Conservation (phyloP, 495 filamentous ascomycete genomes). For the Aspergillus steynii region DNA sequence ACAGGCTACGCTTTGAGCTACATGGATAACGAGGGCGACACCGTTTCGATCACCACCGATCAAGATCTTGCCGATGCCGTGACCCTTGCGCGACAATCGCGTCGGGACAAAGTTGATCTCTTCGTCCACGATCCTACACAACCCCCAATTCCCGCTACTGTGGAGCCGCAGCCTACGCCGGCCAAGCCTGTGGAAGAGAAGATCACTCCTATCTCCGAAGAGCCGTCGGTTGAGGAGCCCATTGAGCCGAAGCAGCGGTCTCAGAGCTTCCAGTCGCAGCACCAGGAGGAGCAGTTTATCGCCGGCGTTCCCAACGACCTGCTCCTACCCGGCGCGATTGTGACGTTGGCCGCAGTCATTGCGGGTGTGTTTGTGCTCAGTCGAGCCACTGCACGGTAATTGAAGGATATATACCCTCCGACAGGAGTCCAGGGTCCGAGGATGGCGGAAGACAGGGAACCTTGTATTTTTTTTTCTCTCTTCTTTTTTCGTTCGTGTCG, state of each 20-base stretch:
- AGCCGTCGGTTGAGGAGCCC: constrained; percentile 56
- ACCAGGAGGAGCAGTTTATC: constrained; percentile 73
- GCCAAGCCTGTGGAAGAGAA: constrained; percentile 60
- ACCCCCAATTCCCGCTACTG: constrained; percentile 66
- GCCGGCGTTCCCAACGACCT: constrained; percentile 93
- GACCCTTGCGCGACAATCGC: constrained; percentile 70
- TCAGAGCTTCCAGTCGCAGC: constrained; percentile 41
- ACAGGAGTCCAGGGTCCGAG: neutral
- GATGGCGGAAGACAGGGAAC: neutral
- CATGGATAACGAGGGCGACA: constrained; percentile 95
- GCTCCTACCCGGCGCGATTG: constrained; percentile 89
- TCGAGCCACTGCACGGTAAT: constrained; percentile 67
- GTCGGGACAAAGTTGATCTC: constrained; percentile 89
- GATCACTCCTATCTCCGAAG: constrained; percentile 51
- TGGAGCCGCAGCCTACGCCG: constrained; percentile 65
- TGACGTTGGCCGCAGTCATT: constrained; percentile 92
- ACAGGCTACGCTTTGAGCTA: constrained; percentile 95
- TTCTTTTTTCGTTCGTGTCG: neutral
- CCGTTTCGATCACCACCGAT: constrained; percentile 96
- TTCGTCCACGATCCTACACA: constrained; percentile 94
- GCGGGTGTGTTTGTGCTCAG: constrained; percentile 90
- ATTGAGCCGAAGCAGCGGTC: constrained; percentile 42
- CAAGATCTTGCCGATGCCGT: constrained; percentile 92
- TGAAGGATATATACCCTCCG: neutral
- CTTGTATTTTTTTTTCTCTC: constrained; percentile 13